Percentiles rank a stretch among this genome's conserved stretches.
Conservation (phyloP, 139 green algal species). For the Yamagishiella unicocca region DNA sequence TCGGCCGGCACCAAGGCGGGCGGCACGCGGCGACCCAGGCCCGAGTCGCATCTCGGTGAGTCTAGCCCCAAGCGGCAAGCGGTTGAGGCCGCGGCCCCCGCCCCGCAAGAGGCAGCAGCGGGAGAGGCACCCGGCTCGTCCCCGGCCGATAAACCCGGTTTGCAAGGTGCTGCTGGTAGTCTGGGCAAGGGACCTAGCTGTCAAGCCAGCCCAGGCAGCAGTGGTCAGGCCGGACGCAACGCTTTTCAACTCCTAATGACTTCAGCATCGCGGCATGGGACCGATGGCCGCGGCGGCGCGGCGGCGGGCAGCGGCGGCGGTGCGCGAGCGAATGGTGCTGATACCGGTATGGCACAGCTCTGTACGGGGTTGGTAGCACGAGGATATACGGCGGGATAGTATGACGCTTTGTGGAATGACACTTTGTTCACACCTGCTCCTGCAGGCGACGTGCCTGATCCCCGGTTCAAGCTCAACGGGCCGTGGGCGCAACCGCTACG, state of each 20-base stretch:
- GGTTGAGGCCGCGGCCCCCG: too few relatives aligned
- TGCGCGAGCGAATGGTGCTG: too few relatives aligned
- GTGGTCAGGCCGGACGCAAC: neutral
- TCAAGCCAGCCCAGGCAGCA: neutral
- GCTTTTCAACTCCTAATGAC: constrained; percentile 36
- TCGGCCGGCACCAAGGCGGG: too few relatives aligned
- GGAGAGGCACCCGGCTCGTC: neutral
- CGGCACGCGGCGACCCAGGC: neutral
- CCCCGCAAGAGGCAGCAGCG: neutral
- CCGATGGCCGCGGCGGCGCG: neutral
- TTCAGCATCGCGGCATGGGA: neutral
- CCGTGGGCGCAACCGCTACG: constrained; percentile 37
- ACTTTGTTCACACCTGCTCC: too few relatives aligned
- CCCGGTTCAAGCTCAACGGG: constrained; percentile 1
- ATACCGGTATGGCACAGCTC: too few relatives aligned
- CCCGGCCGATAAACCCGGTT: neutral
- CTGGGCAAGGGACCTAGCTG: neutral
- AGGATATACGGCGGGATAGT: too few relatives aligned
- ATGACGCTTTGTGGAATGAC: too few relatives aligned
- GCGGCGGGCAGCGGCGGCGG: neutral
- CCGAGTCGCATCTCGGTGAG: neutral
- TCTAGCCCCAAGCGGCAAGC: neutral
- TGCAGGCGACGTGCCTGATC: neutral
- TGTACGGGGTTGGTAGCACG: too few relatives aligned
- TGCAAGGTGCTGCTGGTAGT: neutral